Evolutionary conservation across 1,284 basidiomycete genomes (phyloP).

Genomic region (Porodaedalea pini): DNA sequence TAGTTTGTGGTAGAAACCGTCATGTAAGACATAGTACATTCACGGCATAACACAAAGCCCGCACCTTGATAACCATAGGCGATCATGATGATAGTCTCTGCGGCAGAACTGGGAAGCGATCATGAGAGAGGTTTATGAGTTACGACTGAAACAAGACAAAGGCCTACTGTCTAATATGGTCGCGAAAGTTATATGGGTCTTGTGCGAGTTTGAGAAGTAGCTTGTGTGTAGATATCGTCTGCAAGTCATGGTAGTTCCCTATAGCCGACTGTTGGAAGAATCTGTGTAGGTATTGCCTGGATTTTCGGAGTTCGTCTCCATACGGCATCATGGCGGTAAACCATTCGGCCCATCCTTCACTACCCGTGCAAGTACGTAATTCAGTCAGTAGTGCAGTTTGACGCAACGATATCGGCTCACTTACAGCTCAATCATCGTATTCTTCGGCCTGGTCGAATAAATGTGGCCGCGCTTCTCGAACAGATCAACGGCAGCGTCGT

Average conservation of each 20-base stretch:
- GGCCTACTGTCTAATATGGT: constrained; percentile 26
- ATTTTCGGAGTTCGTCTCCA: constrained; percentile 25
- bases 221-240: constrained; percentile 23
- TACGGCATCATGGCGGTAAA: constrained; percentile 5
- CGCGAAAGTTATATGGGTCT: constrained; percentile 25
- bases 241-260: constrained; percentile 23
- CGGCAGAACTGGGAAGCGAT: neutral
- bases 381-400: too few relatives aligned
- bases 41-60: neutral
- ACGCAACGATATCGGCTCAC: neutral
- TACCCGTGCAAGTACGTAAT: neutral
- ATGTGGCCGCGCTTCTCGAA: constrained; percentile 6
- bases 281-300: constrained; percentile 27
- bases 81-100: constrained; percentile 6
- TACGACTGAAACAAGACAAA: neutral
- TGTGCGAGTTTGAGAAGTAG: constrained; percentile 25
- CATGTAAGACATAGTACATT: neutral
- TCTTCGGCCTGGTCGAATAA: constrained; percentile 14
- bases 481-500: constrained; percentile 9
- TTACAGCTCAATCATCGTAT: constrained; percentile 3
- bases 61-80: constrained; percentile 10
- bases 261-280: constrained; percentile 24
- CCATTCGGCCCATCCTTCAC: constrained; percentile 9
- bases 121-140: neutral
- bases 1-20: neutral